Conservation (phyloP, 2,329 filamentous ascomycete species). For the Laburnicola sp. region DNA sequence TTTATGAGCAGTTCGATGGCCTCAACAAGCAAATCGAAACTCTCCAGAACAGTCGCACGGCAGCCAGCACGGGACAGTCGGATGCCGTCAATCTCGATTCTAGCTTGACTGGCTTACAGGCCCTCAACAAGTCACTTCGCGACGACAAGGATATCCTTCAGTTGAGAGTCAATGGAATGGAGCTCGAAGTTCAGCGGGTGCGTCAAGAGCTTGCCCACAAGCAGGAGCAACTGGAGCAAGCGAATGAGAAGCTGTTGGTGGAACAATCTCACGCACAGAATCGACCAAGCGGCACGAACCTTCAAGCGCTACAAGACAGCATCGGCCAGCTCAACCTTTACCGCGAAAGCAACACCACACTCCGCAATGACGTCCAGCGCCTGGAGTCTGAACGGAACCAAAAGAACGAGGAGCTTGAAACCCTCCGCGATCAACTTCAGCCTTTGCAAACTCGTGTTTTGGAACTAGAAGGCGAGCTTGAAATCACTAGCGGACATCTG, state of each 20-base stretch:
- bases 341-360: constrained; percentile 88
- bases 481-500: constrained; percentile 83
- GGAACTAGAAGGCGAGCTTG: constrained; percentile 79
- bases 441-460: constrained; percentile 79
- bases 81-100: constrained; percentile 56
- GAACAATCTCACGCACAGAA: constrained; percentile 77
- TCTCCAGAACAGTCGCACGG: constrained; percentile 73
- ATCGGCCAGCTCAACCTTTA: constrained; percentile 95
- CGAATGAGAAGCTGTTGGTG: constrained; percentile 84
- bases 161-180: constrained; percentile 89
- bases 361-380: constrained; percentile 83
- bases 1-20: constrained; percentile 86
- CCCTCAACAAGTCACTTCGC: constrained; percentile 87
- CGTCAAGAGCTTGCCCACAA: constrained; percentile 88
- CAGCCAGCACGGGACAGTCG: constrained; percentile 57
- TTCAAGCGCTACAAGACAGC: constrained; percentile 91
- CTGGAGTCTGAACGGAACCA: constrained; percentile 75
- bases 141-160: constrained; percentile 98
- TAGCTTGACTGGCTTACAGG: constrained; percentile 75
- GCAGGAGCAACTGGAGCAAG: constrained; percentile 85
- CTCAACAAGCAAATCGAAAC: constrained; percentile 77
- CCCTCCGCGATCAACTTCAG: constrained; percentile 73
- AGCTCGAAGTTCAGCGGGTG: constrained; percentile 83
- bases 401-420: constrained; percentile 73
- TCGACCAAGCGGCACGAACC: constrained; percentile 72